Evolutionary conservation across 441 rosid species (phyloP).

Genomic region (Erodium moschatum): DNA sequence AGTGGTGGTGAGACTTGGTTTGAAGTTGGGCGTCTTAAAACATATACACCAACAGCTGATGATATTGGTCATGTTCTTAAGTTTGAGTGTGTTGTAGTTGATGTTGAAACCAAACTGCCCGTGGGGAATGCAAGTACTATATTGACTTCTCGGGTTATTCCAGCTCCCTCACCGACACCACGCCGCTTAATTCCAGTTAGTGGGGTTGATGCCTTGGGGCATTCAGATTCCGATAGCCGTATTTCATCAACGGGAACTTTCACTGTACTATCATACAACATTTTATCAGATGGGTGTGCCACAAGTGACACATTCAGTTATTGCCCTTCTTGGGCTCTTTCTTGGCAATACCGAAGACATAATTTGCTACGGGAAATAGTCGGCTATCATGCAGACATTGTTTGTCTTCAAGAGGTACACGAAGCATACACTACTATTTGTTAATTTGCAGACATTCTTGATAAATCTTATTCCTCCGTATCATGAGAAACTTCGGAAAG

Average conservation of each 20-base stretch:
- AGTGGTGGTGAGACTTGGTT: constrained; percentile 83
- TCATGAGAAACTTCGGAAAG: neutral
- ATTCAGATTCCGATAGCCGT: constrained; percentile 65
- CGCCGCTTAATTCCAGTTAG: constrained; percentile 71
- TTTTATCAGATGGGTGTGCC: constrained; percentile 80
- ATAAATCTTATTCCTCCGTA: neutral
- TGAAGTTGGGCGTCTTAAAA: constrained; percentile 85
- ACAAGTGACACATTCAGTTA: constrained; percentile 69
- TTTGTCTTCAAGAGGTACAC: constrained; percentile 94
- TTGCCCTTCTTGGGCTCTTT: constrained; percentile 99
- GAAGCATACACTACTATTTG: neutral
- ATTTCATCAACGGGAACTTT: constrained; percentile 70
- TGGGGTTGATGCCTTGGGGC: constrained; percentile 66
- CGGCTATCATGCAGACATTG: constrained; percentile 92
- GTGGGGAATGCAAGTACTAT: constrained; percentile 66
- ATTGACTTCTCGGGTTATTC: constrained; percentile 91
- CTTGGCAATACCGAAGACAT: constrained; percentile 96
- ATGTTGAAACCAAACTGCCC: constrained; percentile 59
- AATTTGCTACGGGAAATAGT: constrained; percentile 88
- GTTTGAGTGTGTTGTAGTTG: constrained; percentile 86
- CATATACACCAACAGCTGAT: constrained; percentile 89
- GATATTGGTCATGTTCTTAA: constrained; percentile 87
- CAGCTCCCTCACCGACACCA: constrained; percentile 93
- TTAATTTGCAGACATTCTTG: neutral
- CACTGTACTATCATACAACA: constrained; percentile 90